Conservation (phyloP, 345 rosid species). For the Citrus cavaleriei region DNA sequence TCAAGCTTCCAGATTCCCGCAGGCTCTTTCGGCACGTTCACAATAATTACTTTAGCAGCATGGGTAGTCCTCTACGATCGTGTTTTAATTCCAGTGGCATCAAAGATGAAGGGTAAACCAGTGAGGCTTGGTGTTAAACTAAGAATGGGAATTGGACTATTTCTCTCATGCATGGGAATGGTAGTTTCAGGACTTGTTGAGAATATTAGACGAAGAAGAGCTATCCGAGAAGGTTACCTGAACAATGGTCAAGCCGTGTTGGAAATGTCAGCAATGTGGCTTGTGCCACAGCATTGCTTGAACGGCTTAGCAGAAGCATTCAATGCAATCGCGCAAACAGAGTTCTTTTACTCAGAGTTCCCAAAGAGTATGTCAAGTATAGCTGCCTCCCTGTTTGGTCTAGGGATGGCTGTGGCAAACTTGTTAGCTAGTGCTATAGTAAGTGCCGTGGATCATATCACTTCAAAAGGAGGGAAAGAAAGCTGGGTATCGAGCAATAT, state of each 20-base stretch:
- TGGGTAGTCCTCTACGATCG: conserved; percentile 80
- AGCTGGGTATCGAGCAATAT: conserved; percentile 75
- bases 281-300: conserved; percentile 56
- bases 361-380: conserved; percentile 80
- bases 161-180: conserved; percentile 55
- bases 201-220: conserved; percentile 50
- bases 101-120: conserved; percentile 58
- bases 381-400: conserved; percentile 54
- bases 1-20: conserved; percentile 71
- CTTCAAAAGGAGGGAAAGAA: conserved; percentile 40
- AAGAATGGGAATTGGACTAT: conserved; percentile 73
- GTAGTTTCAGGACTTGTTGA: conserved; percentile 58
- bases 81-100: conserved; percentile 56
- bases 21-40: conserved; percentile 61
- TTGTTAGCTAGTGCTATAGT: conserved; percentile 56
- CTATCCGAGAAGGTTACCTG: conserved; percentile 46
- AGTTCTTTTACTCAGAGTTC: conserved; percentile 73
- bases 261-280: conserved; percentile 78
- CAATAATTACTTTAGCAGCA: conserved; percentile 36
- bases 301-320: conserved; percentile 77
- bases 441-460: conserved; percentile 28
- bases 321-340: conserved; percentile 64
- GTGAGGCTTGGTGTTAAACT: conserved; percentile 45
- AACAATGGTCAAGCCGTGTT: conserved; percentile 37
- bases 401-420: conserved; percentile 66